These are phyloP conservation scores for Tricholomella constricta DNA, from an alignment of 768 basidiomycete genomes.

Conservation along the genomic window DNA sequence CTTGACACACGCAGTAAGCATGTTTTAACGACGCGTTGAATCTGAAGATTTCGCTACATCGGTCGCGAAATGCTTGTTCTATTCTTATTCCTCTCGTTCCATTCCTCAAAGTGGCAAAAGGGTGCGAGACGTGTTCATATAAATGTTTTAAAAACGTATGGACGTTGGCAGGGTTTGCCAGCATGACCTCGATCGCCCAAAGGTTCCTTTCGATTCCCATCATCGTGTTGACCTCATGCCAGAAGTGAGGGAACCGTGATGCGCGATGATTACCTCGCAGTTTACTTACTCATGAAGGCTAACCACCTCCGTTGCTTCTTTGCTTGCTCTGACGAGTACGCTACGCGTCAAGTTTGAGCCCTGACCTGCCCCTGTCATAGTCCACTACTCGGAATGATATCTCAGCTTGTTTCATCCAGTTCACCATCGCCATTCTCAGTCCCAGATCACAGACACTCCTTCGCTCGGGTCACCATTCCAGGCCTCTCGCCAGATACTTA, in stretches of 20 bases:
- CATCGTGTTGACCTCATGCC: constrained; percentile 15
- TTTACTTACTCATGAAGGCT: constrained; percentile 9
- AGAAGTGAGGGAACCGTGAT: constrained; percentile 19
- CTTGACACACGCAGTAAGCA: not conserved
- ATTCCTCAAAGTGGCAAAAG: too few species aligned
- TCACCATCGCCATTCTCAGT: not conserved
- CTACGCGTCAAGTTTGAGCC: not conserved
- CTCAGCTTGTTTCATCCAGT: constrained; percentile 16
- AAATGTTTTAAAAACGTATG: not conserved
- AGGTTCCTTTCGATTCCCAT: not conserved
- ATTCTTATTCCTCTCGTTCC: too few species aligned
- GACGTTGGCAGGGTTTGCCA: not conserved
- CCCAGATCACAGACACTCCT: constrained; percentile 12
- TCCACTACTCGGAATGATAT: constrained; percentile 15
- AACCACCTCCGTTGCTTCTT: constrained; percentile 14
- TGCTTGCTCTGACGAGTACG: constrained; percentile 11
- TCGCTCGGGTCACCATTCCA: constrained; percentile 9
- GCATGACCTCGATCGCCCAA: not conserved
- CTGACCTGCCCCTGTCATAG: constrained; percentile 2
- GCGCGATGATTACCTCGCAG: constrained; percentile 12
- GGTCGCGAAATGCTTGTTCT: not conserved
- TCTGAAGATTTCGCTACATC: not conserved
- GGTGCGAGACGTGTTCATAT: not conserved
- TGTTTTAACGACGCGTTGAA: not conserved
- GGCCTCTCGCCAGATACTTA: constrained; percentile 31